Evolutionary conservation across 805 yeast species (phyloP), one percentile per base, ranked within the genome.

Genomic region (Maudiozyma turicensis): DNA sequence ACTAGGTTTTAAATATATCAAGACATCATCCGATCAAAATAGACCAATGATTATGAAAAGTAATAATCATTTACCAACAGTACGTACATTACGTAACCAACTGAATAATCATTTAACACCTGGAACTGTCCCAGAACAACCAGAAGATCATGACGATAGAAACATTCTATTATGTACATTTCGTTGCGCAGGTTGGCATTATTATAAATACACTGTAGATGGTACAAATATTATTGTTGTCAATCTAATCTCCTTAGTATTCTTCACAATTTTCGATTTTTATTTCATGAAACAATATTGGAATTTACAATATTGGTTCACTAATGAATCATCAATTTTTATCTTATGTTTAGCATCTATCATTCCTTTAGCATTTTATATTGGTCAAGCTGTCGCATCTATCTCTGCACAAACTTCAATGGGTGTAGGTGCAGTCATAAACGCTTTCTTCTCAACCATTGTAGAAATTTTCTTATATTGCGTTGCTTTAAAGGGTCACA

Each of bases 321-420:
- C 91, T 1, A 72, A 81, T 58, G 78, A 89, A 15, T 72, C 81
- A 0, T 67, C 81, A 26, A 76, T 88, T 42, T 93, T 93, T 59
- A 72, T 79, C 43, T 68, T 88, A 14, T 85, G 96, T 64, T 69
- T 93, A 50, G 73, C 85, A 45, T 86, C 96, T 1, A 87, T 93
- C 50, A 78, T 93, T 37, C 99, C 99, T 6, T 72, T 93, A 55
- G 98, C 99, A 0, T 91, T 93, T 63, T 93, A 89, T 68, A 90
- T 93, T 58, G 99, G 99, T 3, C 98, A 91, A 67, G 98, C 98
- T 6, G 99, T 93, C n/a, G 99, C 99, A 0, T 90, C 98, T 2
- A 93, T 93, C 51, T 86, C 96, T 6, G 98, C 99, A 0, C 99
- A 93, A 69, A 87, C 97, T 0, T 90, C 97, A 0, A 93, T 93